These are phyloP conservation scores for Russula brevipes DNA, from an alignment of 768 basidiomycete species.

Conservation along the genomic window DNA sequence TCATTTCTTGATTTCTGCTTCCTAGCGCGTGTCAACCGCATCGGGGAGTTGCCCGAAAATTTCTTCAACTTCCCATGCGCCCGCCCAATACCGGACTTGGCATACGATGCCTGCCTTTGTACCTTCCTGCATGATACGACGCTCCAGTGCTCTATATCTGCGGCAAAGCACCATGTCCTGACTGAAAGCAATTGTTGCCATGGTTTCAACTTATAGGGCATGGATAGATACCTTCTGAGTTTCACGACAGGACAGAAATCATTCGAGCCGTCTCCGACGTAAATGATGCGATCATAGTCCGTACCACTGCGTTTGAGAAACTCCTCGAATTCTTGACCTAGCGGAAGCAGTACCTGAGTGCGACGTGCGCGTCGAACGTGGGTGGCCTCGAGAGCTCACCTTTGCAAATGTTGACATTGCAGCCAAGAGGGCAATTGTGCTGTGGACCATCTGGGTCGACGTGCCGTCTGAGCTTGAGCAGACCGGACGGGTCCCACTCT, in stretches of 20 bases:
- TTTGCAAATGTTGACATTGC: conserved; percentile 98
- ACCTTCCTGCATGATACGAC: conserved; percentile 71
- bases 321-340: conserved; percentile 88
- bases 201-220: background rate
- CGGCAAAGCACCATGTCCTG: conserved; percentile 83
- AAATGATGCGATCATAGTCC: conserved; percentile 72
- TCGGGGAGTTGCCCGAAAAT: conserved; percentile 40
- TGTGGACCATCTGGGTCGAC: conserved; percentile 73
- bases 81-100: conserved; percentile 78
- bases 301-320: conserved; percentile 61
- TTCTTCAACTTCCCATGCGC: conserved; percentile 97
- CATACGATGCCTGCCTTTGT: conserved; percentile 58
- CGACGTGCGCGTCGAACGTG: background rate
- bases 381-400: conserved; percentile 38
- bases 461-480: conserved; percentile 70
- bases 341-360: background rate
- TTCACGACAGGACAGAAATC: conserved; percentile 92
- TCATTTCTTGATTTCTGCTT: too few species aligned
- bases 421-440: conserved; percentile 82
- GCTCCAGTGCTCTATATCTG: conserved; percentile 69
- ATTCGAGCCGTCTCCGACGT: conserved; percentile 91
- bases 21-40: conserved; percentile 3
- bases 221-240: conserved; percentile 55
- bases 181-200: conserved; percentile 37
- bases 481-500: conserved; percentile 62